Conservation (phyloP, 1,139 yeast genomes). For the Suhomyces kunorum region DNA sequence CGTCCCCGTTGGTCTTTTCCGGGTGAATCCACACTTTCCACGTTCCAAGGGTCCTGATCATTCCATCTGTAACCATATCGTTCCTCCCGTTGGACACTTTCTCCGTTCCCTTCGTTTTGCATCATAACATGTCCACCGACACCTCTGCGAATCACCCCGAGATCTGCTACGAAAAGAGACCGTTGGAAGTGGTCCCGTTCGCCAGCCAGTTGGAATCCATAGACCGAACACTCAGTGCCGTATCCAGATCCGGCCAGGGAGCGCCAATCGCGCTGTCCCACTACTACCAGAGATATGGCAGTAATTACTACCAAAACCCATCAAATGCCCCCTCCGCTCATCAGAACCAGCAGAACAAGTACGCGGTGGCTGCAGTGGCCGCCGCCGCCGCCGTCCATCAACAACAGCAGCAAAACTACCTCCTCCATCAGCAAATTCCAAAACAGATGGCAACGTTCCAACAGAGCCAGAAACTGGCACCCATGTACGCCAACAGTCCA, state of each 20-base stretch:
- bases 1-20: neutral
- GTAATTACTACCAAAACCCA: slow-evolving; percentile 12
- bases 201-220: slow-evolving; percentile 32
- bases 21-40: neutral
- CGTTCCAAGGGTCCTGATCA: neutral
- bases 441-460: slow-evolving; percentile 10
- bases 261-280: slow-evolving; percentile 5
- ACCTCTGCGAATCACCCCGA: neutral
- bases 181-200: slow-evolving; percentile 33
- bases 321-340: slow-evolving; percentile 7
- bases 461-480: slow-evolving; percentile 18
- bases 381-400: slow-evolving; percentile 32
- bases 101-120: slow-evolving; percentile 8
- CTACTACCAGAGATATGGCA: slow-evolving; percentile 9
- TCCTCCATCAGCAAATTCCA: slow-evolving; percentile 17
- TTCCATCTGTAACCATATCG: neutral
- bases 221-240: slow-evolving; percentile 17
- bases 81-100: neutral
- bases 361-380: slow-evolving; percentile 33
- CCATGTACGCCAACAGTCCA: slow-evolving; percentile 15
- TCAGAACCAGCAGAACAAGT: slow-evolving; percentile 24
- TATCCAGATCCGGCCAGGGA: slow-evolving; percentile 14
- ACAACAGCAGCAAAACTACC: slow-evolving; percentile 18
- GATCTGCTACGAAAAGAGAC: slow-evolving; percentile 28
- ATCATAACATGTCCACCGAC: slow-evolving; percentile 10